A percentile compares a stretch with the other conserved stretches of the same genome.
Evolutionary conservation across 768 basidiomycete species (phyloP).

Genomic region (Termitomyces sp.): DNA sequence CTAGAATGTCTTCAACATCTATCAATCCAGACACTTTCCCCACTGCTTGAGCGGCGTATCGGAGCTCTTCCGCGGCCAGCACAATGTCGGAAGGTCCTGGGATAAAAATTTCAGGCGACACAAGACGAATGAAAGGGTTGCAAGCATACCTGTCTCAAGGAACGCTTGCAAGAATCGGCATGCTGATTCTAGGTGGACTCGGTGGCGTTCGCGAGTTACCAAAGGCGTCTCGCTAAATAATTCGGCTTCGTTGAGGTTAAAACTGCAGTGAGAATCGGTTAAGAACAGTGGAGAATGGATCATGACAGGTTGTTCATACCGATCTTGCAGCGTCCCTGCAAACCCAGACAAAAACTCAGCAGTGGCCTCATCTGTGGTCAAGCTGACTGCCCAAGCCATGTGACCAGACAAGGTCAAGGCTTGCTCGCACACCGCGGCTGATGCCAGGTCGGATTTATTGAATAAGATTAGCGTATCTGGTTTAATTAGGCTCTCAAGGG

Average conservation of each 20-base stretch:
- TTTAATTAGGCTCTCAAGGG: slow-evolving; percentile 48
- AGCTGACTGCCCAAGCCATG: slow-evolving; percentile 61
- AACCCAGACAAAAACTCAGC: slow-evolving; percentile 60
- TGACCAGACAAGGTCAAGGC: slow-evolving; percentile 4
- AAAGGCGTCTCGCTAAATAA: slow-evolving; percentile 49
- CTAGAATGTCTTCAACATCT: slow-evolving; percentile 80
- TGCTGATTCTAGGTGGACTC: slow-evolving; percentile 70
- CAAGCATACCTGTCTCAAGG: slow-evolving; percentile 31
- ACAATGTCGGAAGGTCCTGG: slow-evolving; percentile 72
- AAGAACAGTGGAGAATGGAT: not conserved
- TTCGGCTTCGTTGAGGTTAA: slow-evolving; percentile 22
- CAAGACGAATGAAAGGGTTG: not conserved
- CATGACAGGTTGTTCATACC: slow-evolving; percentile 33
- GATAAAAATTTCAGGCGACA: not conserved
- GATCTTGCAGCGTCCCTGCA: slow-evolving; percentile 44
- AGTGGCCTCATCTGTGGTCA: slow-evolving; percentile 58
- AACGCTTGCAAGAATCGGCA: slow-evolving; percentile 62
- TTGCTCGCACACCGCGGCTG: slow-evolving; percentile 5
- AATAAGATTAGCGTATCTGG: slow-evolving; percentile 66
- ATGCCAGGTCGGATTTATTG: slow-evolving; percentile 73
- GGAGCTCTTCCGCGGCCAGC: slow-evolving; percentile 81
- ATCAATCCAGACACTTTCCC: slow-evolving; percentile 82
- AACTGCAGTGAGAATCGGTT: slow-evolving; percentile 19
- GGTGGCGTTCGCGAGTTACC: slow-evolving; percentile 79
- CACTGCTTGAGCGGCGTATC: slow-evolving; percentile 83